phyloP scores from a whole-genome alignment of 345 rosid genomes.

The Acer campestre region DNA sequence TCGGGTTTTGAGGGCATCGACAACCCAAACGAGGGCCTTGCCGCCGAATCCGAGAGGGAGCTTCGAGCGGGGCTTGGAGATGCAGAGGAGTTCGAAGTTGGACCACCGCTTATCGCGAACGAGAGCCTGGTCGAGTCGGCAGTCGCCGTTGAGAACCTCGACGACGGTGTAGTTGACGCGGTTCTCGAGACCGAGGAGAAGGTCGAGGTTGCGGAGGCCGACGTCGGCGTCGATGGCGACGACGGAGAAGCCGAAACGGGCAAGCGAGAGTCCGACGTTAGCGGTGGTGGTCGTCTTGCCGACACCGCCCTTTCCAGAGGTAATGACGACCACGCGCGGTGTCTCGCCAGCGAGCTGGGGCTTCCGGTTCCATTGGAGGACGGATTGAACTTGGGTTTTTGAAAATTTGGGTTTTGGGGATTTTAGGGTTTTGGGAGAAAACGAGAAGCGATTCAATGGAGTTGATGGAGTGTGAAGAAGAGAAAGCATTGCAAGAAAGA shows the following conservation, averaged over 20 bases:
- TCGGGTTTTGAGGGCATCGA: constrained; percentile 71
- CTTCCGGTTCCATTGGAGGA: constrained; percentile 90
- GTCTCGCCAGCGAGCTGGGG: constrained; percentile 93
- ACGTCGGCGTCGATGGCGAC: constrained; percentile 94
- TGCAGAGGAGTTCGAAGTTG: constrained; percentile 87
- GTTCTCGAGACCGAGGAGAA: constrained; percentile 88
- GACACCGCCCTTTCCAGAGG: constrained; percentile 98
- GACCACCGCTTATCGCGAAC: constrained; percentile 97
- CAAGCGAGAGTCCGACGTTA: constrained; percentile 97
- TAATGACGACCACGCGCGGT: constrained; percentile 94
- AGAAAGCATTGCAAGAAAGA: constrained; percentile 47
- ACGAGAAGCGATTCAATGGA: constrained; percentile 22
- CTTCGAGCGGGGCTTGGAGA: constrained; percentile 92
- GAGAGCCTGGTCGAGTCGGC: constrained; percentile 92
- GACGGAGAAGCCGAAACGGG: constrained; percentile 90
- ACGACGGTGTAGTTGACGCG: constrained; percentile 92
- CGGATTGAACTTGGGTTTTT: constrained; percentile 45
- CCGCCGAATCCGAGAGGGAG: constrained; percentile 94
- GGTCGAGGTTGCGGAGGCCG: constrained; percentile 95
- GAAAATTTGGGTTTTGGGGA: constrained; percentile 13
- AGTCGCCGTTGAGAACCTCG: constrained; percentile 90
- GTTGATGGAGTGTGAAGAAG: constrained; percentile 30
- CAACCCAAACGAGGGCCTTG: constrained; percentile 87
- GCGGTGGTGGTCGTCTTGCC: constrained; percentile 97
- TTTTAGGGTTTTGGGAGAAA: neutral